phyloP scores from a whole-genome alignment of 1,284 basidiomycete genomes.

The Cryptococcus floricola region DNA sequence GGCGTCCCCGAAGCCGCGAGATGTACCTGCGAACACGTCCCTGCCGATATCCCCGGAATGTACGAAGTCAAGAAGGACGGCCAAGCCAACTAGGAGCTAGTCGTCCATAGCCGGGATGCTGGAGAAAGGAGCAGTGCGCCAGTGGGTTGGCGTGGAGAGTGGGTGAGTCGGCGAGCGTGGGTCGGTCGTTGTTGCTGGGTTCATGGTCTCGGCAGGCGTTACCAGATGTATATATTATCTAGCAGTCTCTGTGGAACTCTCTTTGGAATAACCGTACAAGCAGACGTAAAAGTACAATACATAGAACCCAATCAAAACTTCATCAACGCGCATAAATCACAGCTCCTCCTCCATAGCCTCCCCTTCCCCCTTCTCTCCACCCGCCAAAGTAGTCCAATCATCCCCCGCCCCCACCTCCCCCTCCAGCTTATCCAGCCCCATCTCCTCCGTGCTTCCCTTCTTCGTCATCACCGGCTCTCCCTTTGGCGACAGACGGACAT shows the following conservation, averaged over 20 bases:
- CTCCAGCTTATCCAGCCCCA: constrained; percentile 31
- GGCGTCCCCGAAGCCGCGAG: constrained; percentile 33
- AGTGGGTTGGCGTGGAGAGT: too few species aligned
- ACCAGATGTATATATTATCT: too few species aligned
- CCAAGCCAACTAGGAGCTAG: background rate
- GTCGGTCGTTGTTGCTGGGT: too few species aligned
- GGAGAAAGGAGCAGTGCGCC: too few species aligned
- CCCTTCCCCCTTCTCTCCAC: background rate
- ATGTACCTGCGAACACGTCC: constrained; percentile 43
- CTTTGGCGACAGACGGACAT: constrained; percentile 31
- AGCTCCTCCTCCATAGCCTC: background rate
- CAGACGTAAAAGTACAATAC: too few species aligned
- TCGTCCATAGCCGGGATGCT: too few species aligned
- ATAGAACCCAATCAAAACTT: too few species aligned
- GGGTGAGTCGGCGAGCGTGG: background rate
- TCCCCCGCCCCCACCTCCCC: constrained; percentile 20
- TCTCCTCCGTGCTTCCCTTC: constrained; percentile 24
- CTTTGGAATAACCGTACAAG: too few species aligned
- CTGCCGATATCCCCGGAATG: constrained; percentile 33
- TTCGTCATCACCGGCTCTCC: constrained; percentile 26
- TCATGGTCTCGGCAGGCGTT: too few species aligned
- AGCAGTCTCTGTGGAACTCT: too few species aligned
- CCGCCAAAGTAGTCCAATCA: constrained; percentile 24
- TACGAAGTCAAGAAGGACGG: constrained; percentile 25
- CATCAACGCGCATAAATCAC: background rate